Conservation (phyloP, 257 asterid species). For the Solanum megistacrolobum region DNA sequence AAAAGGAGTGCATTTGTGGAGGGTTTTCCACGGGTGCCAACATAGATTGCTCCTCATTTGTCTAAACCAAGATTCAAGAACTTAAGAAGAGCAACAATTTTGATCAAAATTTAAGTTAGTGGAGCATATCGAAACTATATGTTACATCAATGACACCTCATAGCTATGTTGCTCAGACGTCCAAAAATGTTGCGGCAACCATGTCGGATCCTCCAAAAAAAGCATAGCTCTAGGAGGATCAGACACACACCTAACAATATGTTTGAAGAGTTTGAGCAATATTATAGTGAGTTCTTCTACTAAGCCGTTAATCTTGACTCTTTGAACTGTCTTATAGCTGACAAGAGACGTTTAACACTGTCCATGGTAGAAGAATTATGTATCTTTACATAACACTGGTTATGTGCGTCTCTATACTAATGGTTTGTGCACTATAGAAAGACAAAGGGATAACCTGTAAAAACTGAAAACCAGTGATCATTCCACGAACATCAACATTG, state of each 20-base stretch:
- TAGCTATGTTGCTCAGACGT: neutral
- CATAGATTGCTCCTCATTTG: neutral
- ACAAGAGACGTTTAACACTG: neutral
- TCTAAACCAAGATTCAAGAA: neutral
- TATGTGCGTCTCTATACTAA: neutral
- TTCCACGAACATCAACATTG: conserved; percentile 59
- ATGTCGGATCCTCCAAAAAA: neutral
- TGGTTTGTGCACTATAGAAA: neutral
- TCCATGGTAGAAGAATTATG: neutral
- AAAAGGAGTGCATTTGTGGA: neutral
- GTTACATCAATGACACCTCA: neutral
- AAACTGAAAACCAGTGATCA: conserved; percentile 67
- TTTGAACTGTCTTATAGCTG: neutral
- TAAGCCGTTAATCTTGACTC: neutral
- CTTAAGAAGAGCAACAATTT: neutral
- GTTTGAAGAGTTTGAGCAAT: neutral
- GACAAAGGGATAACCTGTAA: conserved; percentile 45
- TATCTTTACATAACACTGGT: neutral
- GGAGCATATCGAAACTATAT: neutral
- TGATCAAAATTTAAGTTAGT: neutral
- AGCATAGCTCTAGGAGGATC: neutral
- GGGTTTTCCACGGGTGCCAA: neutral
- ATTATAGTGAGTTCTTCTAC: neutral
- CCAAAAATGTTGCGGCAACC: neutral
- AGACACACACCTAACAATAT: neutral